phyloP scores from a whole-genome alignment of 148 eudicot genomes.

The Talinum fruticosum region DNA sequence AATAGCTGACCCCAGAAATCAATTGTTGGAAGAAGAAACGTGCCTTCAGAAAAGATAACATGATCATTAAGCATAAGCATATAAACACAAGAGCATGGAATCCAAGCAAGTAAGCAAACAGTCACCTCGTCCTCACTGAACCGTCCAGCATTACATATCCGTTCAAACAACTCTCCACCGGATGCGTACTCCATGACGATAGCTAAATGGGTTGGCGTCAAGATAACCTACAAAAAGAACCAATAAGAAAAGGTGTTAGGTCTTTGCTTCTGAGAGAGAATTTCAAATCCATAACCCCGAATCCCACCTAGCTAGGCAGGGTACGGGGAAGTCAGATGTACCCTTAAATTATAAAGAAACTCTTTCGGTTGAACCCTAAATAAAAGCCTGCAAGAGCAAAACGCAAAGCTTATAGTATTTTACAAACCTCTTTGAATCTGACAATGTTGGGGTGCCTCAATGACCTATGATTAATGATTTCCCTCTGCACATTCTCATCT shows the following conservation, averaged over 20 bases:
- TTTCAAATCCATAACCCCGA: background rate
- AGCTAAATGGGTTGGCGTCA: conserved; percentile 95
- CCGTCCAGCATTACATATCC: conserved; percentile 86
- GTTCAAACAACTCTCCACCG: conserved; percentile 91
- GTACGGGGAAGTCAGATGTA: background rate
- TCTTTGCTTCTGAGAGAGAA: background rate
- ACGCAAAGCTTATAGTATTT: background rate
- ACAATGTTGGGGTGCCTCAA: conserved; percentile 91
- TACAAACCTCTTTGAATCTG: conserved; percentile 74
- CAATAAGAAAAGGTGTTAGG: background rate
- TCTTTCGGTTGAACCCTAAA: no score
- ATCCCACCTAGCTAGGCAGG: background rate
- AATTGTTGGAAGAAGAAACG: conserved; percentile 95
- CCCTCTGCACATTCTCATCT: conserved; percentile 89
- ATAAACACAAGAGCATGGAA: background rate
- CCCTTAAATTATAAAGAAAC: background rate
- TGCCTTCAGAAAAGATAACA: conserved; percentile 40
- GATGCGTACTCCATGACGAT: conserved; percentile 96
- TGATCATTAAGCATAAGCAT: conserved; percentile 7
- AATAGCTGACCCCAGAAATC: conserved; percentile 92
- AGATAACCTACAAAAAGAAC: conserved; percentile 46
- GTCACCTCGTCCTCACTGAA: conserved; percentile 92
- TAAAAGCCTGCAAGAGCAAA: background rate
- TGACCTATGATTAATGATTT: conserved; percentile 86
- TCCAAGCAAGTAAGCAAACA: background rate